A percentile compares a stretch with the other conserved stretches of the same genome.
phyloP scores from a whole-genome alignment of 1,139 yeast species.

The Nakaseomyces sp. region DNA sequence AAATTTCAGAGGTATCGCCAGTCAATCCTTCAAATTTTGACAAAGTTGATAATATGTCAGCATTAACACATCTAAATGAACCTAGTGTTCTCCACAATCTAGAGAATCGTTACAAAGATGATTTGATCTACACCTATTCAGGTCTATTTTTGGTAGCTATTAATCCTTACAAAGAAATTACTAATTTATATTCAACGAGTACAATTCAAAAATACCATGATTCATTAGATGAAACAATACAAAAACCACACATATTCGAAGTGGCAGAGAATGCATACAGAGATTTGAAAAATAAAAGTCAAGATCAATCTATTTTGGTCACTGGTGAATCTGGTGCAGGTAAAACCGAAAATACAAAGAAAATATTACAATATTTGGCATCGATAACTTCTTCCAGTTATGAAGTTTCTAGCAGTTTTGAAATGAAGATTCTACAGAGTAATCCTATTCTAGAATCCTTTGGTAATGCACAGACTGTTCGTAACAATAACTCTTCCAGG shows the following conservation, averaged over 20 bases:
- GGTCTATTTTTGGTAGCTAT: slow-evolving; percentile 94
- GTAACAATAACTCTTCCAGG: slow-evolving; percentile 90
- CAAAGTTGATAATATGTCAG: slow-evolving; percentile 91
- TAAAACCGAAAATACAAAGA: slow-evolving; percentile 95
- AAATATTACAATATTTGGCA: slow-evolving; percentile 85
- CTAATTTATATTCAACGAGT: slow-evolving; percentile 59
- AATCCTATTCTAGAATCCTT: slow-evolving; percentile 94
- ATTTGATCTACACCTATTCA: slow-evolving; percentile 66
- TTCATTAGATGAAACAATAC: slow-evolving; percentile 9
- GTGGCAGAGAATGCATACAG: slow-evolving; percentile 83
- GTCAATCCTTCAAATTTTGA: slow-evolving; percentile 91
- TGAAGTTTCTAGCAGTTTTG: slow-evolving; percentile 39
- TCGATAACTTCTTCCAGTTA: slow-evolving; percentile 45
- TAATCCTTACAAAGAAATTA: slow-evolving; percentile 72
- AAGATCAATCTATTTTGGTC: slow-evolving; percentile 83
- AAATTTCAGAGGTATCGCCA: slow-evolving; percentile 42
- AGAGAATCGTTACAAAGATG: slow-evolving; percentile 65
- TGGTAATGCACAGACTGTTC: slow-evolving; percentile 94
- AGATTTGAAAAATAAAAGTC: slow-evolving; percentile 57
- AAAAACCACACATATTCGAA: slow-evolving; percentile 78
- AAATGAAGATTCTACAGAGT: slow-evolving; percentile 80
- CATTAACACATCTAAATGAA: slow-evolving; percentile 85
- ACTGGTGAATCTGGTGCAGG: slow-evolving; percentile 99
- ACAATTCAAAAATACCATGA: slow-evolving; percentile 46
- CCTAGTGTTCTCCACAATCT: slow-evolving; percentile 86